Base-by-base conservation (phyloP, 208 protist genomes). In the Naegleria fowleri region DNA sequence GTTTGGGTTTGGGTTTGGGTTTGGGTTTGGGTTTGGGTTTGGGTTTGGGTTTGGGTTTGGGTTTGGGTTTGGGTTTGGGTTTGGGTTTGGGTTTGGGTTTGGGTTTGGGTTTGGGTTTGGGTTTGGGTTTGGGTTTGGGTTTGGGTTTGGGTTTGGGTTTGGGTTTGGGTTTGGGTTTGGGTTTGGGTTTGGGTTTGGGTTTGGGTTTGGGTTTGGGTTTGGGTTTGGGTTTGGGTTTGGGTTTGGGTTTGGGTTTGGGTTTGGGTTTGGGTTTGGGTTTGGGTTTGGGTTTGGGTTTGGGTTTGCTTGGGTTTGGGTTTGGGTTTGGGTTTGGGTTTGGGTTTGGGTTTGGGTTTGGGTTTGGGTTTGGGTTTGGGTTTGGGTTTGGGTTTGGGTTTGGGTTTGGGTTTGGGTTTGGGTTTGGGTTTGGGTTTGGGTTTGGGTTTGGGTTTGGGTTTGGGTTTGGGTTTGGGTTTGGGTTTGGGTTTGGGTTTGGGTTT, bases 91-190 rank as follows among this genome's bases (percentile, higher is more conserved):
- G 67, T 29, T 83, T 83, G n/a, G 67, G 67, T 29, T 83, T 83
- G n/a, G 67, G 67, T 29, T 83, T 83, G n/a, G 67, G 67, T 29
- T 83, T 83, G n/a, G 67, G 67, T 83, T n/a, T 83, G n/a, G 67
- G 67, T 29, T 83, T 83, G n/a, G 67, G 67, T 29, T 83, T 83
- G n/a, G 67, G 67, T 29, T 83, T 83, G n/a, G 67, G 67, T 29
- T 83, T 83, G n/a, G 67, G 67, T 29, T 83, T 83, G n/a, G 67
- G 67, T 29, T 83, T 83, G n/a, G 67, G 67, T 29, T 83, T 83
- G n/a, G 67, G 67, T 29, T 83, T 83, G n/a, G 67, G 67, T 29
- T 83, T 83, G n/a, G 67, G 67, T 29, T 83, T 83, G n/a, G 67
- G 67, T 29, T 83, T 83, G n/a, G 67, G 67, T 29, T 83, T 83